These are phyloP conservation scores for Dictyophora rubrovolvata DNA, from an alignment of 768 basidiomycete genomes.

Conservation along the genomic window DNA sequence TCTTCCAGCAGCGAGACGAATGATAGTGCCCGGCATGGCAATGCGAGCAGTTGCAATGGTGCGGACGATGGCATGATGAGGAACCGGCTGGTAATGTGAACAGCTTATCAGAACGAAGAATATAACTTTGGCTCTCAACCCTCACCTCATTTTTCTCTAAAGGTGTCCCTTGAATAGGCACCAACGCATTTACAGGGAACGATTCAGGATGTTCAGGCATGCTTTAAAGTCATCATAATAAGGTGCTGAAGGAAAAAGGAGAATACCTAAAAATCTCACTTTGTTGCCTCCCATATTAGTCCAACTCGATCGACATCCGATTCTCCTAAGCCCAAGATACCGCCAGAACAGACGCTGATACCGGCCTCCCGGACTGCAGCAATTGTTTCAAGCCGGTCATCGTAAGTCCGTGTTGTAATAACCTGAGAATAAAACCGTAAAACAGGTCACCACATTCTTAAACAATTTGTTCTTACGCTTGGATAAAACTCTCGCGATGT, in stretches of 20 bases:
- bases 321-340: slow-evolving; percentile 92
- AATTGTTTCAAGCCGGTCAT: slow-evolving; percentile 87
- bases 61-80: slow-evolving; percentile 75
- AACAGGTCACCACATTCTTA: background rate
- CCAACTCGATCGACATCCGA: slow-evolving; percentile 83
- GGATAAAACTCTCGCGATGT: slow-evolving; percentile 97
- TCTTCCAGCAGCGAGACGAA: slow-evolving; percentile 88
- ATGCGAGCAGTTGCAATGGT: slow-evolving; percentile 94
- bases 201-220: slow-evolving; percentile 97
- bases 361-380: slow-evolving; percentile 86
- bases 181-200: slow-evolving; percentile 96
- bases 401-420: slow-evolving; percentile 90
- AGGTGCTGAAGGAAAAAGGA: background rate
- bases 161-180: slow-evolving; percentile 92
- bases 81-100: slow-evolving; percentile 47
- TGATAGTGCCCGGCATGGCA: slow-evolving; percentile 85
- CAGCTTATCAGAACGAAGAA: background rate
- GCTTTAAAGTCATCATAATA: slow-evolving; percentile 28
- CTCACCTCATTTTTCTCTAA: slow-evolving; percentile 78
- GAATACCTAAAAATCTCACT: slow-evolving; percentile 27
- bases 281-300: slow-evolving; percentile 87
- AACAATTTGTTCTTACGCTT: slow-evolving; percentile 38
- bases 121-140: slow-evolving; percentile 11
- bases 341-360: slow-evolving; percentile 95
- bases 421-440: slow-evolving; percentile 51